These are phyloP conservation scores for Neonectria neomacrospora DNA, from an alignment of 2,329 filamentous ascomycete genomes.

Conservation along the genomic window DNA sequence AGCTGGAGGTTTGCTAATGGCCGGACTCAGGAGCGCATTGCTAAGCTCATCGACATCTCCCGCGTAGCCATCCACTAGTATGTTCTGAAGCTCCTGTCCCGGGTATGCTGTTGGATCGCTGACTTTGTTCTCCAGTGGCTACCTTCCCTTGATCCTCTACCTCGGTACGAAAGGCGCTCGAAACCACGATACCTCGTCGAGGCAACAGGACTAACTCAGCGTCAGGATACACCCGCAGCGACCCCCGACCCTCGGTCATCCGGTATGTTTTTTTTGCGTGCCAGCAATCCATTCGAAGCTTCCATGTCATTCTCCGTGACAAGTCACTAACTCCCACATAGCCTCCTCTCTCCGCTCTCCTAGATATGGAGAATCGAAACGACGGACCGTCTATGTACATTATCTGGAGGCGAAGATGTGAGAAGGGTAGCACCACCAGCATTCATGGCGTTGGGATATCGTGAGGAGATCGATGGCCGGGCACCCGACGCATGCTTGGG, in stretches of 20 bases:
- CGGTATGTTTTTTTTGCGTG: slow-evolving; percentile 54
- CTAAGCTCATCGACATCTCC: slow-evolving; percentile 94
- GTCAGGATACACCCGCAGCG: slow-evolving; percentile 91
- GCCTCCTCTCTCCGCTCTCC: slow-evolving; percentile 73
- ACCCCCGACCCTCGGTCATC: slow-evolving; percentile 82
- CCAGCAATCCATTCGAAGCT: background rate
- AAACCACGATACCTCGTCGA: slow-evolving; percentile 17
- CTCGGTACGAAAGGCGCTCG: slow-evolving; percentile 71
- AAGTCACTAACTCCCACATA: slow-evolving; percentile 47
- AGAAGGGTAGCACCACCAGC: slow-evolving; percentile 32
- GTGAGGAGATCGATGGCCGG: slow-evolving; percentile 32
- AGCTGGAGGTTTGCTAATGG: slow-evolving; percentile 23
- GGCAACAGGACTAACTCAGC: slow-evolving; percentile 41
- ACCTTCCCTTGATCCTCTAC: slow-evolving; percentile 95
- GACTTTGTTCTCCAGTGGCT: slow-evolving; percentile 73
- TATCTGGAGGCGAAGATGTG: slow-evolving; percentile 33
- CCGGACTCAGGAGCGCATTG: slow-evolving; percentile 85
- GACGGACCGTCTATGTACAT: slow-evolving; percentile 39
- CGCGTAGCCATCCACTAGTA: slow-evolving; percentile 97
- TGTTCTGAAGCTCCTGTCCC: slow-evolving; percentile 45
- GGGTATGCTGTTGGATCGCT: slow-evolving; percentile 40
- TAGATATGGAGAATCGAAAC: slow-evolving; percentile 50
- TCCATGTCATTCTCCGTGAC: slow-evolving; percentile 8
- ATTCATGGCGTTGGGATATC: slow-evolving; percentile 44
- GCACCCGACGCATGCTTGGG: slow-evolving; percentile 33